These are phyloP conservation scores for Aegilops tauschii DNA, from an alignment of 176 grass and related monocot species.

Conservation along the genomic window DNA sequence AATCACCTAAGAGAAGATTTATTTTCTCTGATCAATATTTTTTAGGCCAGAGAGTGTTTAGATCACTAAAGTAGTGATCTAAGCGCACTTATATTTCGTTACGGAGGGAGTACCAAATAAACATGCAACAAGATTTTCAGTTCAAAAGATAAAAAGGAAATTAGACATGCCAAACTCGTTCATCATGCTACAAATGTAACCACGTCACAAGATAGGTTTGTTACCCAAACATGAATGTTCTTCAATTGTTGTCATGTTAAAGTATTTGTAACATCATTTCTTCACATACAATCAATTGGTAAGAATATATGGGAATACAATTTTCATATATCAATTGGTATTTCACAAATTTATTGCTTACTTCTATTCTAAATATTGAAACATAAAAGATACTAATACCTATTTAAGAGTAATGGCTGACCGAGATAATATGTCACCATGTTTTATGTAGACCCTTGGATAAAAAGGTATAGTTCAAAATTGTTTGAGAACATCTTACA, in stretches of 20 bases:
- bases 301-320: neutral
- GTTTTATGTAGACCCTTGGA: slow-evolving; percentile 7
- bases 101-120: neutral
- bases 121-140: neutral
- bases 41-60: neutral
- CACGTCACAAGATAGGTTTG: neutral
- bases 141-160: neutral
- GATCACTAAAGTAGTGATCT: too few species aligned
- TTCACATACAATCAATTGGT: neutral
- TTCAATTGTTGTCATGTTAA: neutral
- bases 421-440: neutral
- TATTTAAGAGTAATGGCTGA: neutral
- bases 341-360: neutral
- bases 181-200: neutral
- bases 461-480: neutral
- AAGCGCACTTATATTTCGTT: too few species aligned
- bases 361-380: neutral
- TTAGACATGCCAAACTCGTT: neutral
- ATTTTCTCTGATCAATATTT: neutral
- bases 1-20: neutral
- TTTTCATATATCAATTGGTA: neutral
- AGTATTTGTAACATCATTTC: neutral
- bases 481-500: neutral
- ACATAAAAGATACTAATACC: neutral
- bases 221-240: neutral